Evolutionary conservation across 768 basidiomycete genomes (phyloP).

Genomic region (Leccinum uliginosum): DNA sequence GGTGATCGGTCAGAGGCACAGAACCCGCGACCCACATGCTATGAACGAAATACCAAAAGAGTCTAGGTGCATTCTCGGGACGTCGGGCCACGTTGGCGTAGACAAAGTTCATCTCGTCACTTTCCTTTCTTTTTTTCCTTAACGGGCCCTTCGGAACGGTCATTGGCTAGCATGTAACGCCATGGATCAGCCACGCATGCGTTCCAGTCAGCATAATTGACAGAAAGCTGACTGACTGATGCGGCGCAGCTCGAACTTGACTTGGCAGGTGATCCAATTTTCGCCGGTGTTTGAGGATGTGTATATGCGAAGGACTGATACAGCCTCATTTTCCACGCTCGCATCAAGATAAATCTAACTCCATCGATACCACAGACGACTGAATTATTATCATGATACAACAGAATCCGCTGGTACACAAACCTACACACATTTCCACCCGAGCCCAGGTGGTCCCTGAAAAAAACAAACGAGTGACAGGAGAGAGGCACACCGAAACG

Average conservation of each 20-base stretch:
- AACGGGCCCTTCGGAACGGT: background rate
- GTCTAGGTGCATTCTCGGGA: background rate
- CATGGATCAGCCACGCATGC: background rate
- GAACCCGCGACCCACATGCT: background rate
- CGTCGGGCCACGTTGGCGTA: background rate
- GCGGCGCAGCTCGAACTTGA: background rate
- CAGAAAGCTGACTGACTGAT: background rate
- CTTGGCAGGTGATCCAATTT: background rate
- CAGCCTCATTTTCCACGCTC: background rate
- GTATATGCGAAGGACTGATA: background rate
- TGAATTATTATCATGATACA: constrained; percentile 13
- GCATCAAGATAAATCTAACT: background rate
- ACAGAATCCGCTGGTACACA: constrained; percentile 2
- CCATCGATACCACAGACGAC: background rate
- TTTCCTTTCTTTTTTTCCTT: background rate
- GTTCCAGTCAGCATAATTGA: background rate
- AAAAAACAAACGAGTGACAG: constrained; percentile 6
- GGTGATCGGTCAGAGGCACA: background rate
- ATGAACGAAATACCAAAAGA: background rate
- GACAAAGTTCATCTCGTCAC: background rate
- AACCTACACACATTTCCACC: constrained; percentile 9
- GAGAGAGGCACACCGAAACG: constrained; percentile 5
- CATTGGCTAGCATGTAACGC: background rate
- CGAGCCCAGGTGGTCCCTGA: constrained; percentile 8
- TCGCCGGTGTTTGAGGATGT: constrained; percentile 7